Percentiles rank a stretch among this genome's conserved stretches.
Conservation (phyloP, 805 yeast species). For the Starmerella etchellsii region DNA sequence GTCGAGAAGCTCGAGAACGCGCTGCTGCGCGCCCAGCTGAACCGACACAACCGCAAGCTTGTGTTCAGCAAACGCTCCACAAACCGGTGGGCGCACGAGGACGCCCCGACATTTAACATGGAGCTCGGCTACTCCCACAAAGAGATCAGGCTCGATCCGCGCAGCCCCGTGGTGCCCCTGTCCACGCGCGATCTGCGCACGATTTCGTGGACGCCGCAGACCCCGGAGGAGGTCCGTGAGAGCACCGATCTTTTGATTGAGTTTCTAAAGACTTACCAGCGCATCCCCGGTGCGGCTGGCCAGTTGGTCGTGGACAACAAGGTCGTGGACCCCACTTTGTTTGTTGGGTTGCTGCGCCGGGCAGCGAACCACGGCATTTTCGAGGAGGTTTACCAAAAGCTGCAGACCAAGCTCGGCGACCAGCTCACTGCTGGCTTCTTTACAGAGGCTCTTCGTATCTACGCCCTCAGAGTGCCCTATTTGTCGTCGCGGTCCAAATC, state of each 20-base stretch:
- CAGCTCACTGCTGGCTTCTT: slow-evolving; percentile 8
- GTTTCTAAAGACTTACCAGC: neutral
- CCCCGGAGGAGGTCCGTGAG: slow-evolving; percentile 16
- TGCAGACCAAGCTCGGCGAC: slow-evolving; percentile 2
- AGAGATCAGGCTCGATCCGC: slow-evolving; percentile 13
- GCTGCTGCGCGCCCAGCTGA: slow-evolving; percentile 18
- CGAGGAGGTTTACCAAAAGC: slow-evolving; percentile 6
- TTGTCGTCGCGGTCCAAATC: slow-evolving; percentile 8
- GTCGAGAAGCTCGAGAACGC: slow-evolving; percentile 13
- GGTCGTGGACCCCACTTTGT: slow-evolving; percentile 15
- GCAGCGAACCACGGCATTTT: slow-evolving; percentile 21
- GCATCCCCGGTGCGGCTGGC: neutral
- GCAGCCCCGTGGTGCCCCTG: slow-evolving; percentile 22
- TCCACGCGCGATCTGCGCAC: slow-evolving; percentile 17
- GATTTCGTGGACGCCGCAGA: slow-evolving; percentile 13
- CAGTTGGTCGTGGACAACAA: neutral
- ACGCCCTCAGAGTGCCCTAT: slow-evolving; percentile 17
- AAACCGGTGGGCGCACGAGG: slow-evolving; percentile 7
- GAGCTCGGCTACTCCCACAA: slow-evolving; percentile 1
- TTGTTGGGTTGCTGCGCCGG: slow-evolving; percentile 17
- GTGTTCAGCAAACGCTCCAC: slow-evolving; percentile 22
- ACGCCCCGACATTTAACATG: slow-evolving; percentile 1
- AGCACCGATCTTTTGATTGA: slow-evolving; percentile 6
- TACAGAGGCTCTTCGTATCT: slow-evolving; percentile 17
- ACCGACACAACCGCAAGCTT: slow-evolving; percentile 13